Evolutionary conservation across 345 rosid genomes (phyloP).

Genomic region (Euphorbia tirucalli): DNA sequence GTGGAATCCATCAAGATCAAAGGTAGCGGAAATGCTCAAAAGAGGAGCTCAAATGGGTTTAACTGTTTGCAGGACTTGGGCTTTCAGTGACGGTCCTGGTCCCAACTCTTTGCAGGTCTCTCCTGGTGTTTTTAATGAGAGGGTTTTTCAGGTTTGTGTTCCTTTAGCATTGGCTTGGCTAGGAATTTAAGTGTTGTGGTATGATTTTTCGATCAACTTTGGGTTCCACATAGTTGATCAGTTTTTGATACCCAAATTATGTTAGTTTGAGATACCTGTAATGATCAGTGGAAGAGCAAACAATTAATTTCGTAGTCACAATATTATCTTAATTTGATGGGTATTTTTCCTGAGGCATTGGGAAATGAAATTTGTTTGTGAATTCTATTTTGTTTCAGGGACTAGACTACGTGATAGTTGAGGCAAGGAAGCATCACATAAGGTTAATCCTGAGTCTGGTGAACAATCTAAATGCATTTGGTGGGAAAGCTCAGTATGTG

Average conservation of each 20-base stretch:
- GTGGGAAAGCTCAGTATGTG: conserved; percentile 52
- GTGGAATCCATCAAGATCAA: conserved; percentile 26
- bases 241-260: neutral
- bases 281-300: neutral
- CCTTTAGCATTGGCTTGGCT: neutral
- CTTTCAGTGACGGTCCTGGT: conserved; percentile 42
- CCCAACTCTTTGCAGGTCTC: conserved; percentile 38
- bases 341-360: neutral
- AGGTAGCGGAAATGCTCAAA: conserved; percentile 33
- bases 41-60: conserved; percentile 39
- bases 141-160: conserved; percentile 35
- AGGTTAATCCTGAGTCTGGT: conserved; percentile 48
- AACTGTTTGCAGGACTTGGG: conserved; percentile 58
- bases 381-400: conserved; percentile 31
- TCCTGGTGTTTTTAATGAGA: conserved; percentile 47
- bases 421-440: conserved; percentile 40
- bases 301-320: no score
- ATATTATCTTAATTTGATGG: no score
- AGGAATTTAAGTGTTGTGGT: neutral
- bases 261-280: neutral
- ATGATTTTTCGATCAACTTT: neutral
- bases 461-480: conserved; percentile 47
- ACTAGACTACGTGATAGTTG: conserved; percentile 44
- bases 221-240: neutral
- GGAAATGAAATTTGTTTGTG: neutral